Base-by-base conservation (phyloP, 2,329 filamentous ascomycete species). In the Alternaria hordeiaustralica region DNA sequence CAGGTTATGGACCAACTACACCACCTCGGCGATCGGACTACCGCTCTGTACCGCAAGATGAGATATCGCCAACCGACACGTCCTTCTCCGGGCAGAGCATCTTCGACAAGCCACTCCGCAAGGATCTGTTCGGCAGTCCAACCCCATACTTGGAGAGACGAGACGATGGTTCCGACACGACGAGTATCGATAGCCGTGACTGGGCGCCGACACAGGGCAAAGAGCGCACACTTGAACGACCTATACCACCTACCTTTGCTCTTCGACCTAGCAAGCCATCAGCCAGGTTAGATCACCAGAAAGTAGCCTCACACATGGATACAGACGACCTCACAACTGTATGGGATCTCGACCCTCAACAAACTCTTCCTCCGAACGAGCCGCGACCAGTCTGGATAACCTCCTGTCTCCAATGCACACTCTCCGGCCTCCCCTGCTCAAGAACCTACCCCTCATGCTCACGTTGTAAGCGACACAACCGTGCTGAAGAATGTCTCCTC, bases 331-430 rank as follows among this genome's bases (percentile, higher is more conserved):
- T 44, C 43, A 21, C 26, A n/a, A 26, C 26, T 7, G 49, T 33
- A 33, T 0, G 2, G 3, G 2, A 20, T 6, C 15, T 7, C 1
- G 36, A 30, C 10, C 9, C n/a, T 11, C 20, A 26, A 46, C 26
- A 0, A 1, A 5, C 28, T 26, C 21, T 18, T 30, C 18, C 23
- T 6, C 6, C 57, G 3, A 23, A 58, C 13, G 33, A 33, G 10
- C 58, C 66, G 2, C 63, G 62, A 13, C 53, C 73, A n/a, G 63
- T 76, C 2, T 70, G 51, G 28, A 44, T 79, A 6, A 71, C 68
- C 7, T 77, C 76, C 4, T 79, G 77, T 20, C 64, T 74, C 0
- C 75, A 78, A 61, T 79, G 77, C 64, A 71, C 63, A 1, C 66
- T 74, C 20, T 55, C 64, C 1, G 41, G 55, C 3, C 67, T 79